Percentiles rank a stretch among this genome's conserved stretches.
phyloP scores from a whole-genome alignment of 1,284 basidiomycete species.

The Melampsora larici-populina region DNA sequence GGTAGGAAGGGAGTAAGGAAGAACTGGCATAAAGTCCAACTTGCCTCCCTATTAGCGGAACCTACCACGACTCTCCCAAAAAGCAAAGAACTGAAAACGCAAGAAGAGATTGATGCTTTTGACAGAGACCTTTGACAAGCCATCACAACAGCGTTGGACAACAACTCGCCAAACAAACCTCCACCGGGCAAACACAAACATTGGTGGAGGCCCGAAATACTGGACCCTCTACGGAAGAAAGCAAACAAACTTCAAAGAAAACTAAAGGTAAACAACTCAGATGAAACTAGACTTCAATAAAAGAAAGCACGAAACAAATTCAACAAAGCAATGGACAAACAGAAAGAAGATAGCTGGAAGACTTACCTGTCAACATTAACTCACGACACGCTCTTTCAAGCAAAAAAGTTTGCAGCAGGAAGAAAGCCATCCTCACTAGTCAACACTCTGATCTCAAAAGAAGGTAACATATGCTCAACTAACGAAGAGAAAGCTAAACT shows the following conservation, averaged over 20 bases:
- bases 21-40: not conserved
- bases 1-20: not conserved
- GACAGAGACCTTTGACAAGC: not conserved
- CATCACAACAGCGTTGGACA: not conserved
- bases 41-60: not conserved
- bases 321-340: not conserved
- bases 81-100: not conserved
- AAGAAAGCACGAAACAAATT: too few species aligned
- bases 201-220: too few species aligned
- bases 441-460: not conserved
- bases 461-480: not conserved
- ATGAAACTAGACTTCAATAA: not conserved
- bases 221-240: not conserved
- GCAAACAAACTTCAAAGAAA: not conserved
- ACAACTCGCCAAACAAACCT: not conserved
- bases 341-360: not conserved
- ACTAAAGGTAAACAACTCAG: not conserved
- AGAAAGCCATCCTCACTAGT: not conserved
- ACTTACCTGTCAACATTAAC: too few species aligned
- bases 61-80: not conserved
- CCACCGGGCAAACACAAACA: not conserved
- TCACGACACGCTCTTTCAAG: too few species aligned
- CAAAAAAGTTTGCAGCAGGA: not conserved
- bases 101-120: not conserved
- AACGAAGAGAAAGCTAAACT: not conserved